Evolutionary conservation across 768 basidiomycete genomes (phyloP).

Genomic region (Rhodotorula diobovata): DNA sequence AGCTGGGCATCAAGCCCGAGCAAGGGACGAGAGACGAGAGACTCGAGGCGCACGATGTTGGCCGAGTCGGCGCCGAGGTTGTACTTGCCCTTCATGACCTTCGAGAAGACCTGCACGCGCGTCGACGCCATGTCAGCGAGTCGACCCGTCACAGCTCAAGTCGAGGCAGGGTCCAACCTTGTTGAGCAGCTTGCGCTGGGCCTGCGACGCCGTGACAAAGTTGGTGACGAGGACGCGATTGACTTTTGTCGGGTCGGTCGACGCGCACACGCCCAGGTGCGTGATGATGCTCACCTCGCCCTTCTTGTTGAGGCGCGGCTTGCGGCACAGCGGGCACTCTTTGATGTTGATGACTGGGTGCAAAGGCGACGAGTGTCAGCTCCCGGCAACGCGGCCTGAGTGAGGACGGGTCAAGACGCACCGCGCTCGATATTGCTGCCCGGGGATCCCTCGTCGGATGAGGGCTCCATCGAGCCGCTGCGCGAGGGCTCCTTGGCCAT

Average conservation of each 20-base stretch:
- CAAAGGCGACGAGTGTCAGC: background rate
- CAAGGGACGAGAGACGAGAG: background rate
- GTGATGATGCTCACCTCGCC: conserved; percentile 87
- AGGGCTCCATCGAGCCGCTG: conserved; percentile 13
- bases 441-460: conserved; percentile 5
- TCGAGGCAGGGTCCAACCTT: conserved; percentile 53
- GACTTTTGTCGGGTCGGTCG: conserved; percentile 83
- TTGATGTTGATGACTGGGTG: conserved; percentile 77
- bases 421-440: conserved; percentile 26
- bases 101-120: conserved; percentile 43
- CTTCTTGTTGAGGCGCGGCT: conserved; percentile 74
- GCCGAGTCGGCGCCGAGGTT: conserved; percentile 94
- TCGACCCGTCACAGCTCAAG: too few relatives aligned
- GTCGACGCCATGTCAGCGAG: too few relatives aligned
- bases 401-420: background rate
- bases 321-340: conserved; percentile 88
- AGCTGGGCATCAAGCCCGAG: too few relatives aligned
- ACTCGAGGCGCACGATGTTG: conserved; percentile 64
- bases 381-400: too few relatives aligned
- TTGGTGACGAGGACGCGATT: conserved; percentile 86
- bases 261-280: conserved; percentile 93
- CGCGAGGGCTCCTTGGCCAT: conserved; percentile 1
- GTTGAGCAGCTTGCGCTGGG: conserved; percentile 95
- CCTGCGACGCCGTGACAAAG: conserved; percentile 78
- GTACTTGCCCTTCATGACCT: conserved; percentile 81